These are phyloP conservation scores for Sarocladium strictum DNA, from an alignment of 2,329 filamentous ascomycete genomes.

Conservation along the genomic window DNA sequence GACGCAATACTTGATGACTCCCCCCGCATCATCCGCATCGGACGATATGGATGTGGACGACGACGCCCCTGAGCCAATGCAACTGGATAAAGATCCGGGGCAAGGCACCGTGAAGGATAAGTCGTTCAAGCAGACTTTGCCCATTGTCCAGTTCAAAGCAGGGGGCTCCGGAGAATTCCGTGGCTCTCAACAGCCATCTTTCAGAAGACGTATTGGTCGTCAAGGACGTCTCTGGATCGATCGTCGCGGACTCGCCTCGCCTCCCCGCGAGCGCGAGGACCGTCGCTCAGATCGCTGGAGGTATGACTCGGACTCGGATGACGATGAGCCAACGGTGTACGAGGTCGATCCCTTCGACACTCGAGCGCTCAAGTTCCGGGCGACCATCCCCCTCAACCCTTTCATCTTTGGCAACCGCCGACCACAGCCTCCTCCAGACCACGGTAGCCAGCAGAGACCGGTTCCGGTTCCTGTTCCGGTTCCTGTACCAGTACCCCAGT, in stretches of 20 bases:
- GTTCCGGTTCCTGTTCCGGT: background rate
- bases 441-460: background rate
- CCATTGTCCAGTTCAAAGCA: constrained; percentile 42
- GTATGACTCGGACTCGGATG: constrained; percentile 82
- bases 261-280: constrained; percentile 34
- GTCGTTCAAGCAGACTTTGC: constrained; percentile 10
- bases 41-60: constrained; percentile 54
- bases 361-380: constrained; percentile 53
- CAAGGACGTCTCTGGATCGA: constrained; percentile 85
- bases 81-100: constrained; percentile 25
- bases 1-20: constrained; percentile 64
- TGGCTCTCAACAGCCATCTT: constrained; percentile 53
- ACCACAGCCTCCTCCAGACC: constrained; percentile 14
- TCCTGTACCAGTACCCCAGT: constrained; percentile 1
- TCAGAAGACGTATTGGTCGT: constrained; percentile 77
- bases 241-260: constrained; percentile 59
- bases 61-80: constrained; percentile 36
- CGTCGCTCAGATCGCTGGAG: constrained; percentile 65
- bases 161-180: constrained; percentile 32
- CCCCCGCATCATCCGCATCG: constrained; percentile 50
- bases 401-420: constrained; percentile 28
- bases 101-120: constrained; percentile 3
- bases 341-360: constrained; percentile 67
- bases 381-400: constrained; percentile 47
- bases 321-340: constrained; percentile 70